Evolutionary conservation across 1,139 yeast genomes (phyloP), one percentile per base, ranked within the genome.

Genomic region (Kodamaea arcana): DNA sequence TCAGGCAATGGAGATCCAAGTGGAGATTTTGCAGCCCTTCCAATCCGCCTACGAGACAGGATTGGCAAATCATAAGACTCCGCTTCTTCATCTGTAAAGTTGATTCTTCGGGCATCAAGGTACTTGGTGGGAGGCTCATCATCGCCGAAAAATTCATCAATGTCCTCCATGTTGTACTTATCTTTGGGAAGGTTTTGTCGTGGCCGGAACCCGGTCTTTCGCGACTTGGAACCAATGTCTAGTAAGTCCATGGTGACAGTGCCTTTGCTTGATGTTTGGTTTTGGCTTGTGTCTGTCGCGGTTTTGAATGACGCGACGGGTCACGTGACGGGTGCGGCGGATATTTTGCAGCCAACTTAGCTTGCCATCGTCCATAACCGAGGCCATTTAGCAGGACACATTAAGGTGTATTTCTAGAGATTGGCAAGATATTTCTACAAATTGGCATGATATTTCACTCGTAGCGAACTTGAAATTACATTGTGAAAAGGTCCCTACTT

Each of bases 111-210:
- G 2, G 71, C 69, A 22, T 61, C 47, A 26, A 49, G 47, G 29
- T 42, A 50, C 26, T 44, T 45, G 2, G 49, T 46, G 4, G 48
- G 41, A 18, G 60, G 71, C 16, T 75, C 80, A 27, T 71, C 70
- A 46, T 61, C 69, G 15, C 52, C 56, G 39, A 85, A 86, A 60
- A 83, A 87, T 36, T 80, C 94, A 46, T 83, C 84, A 27, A 86
- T 58, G 48, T 81, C 84, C 51, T 87, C 95, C 81, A 86, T 77
- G 24, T 87, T 83, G 52, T 78, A 73, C 39, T 74, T 75, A 55
- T 84, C 94, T 45, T 76, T 72, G 23, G 64, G 59, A 29, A 83
- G 50, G 55, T 78, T 67, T 37, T 65, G 54, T 34, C 63, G 67
- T 3, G 79, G 78, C 39, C 62, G 63, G 15, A 80, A 54, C 8